Evolutionary conservation across 345 rosid genomes (phyloP), one percentile per base, ranked within the genome.

Genomic region (Citrus maxima): DNA sequence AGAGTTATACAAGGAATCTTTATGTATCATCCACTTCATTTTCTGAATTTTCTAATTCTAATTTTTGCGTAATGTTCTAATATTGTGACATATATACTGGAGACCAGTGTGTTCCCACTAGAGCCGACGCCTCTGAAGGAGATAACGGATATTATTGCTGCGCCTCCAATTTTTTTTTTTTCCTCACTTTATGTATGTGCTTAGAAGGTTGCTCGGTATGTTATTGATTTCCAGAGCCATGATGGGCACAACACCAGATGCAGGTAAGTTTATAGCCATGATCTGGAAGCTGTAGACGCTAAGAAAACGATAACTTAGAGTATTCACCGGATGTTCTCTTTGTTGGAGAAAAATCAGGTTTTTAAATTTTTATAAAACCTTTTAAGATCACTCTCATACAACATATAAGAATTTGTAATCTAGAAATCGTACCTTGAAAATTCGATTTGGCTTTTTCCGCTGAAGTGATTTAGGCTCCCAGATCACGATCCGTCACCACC

Each of bases 51-150:
- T 24, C 32, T 13, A 27, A 51, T 16, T 51, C 51, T 12, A 42
- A 12, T 10, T 42, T 42, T 42, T 42, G 51, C 4, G 16, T 12
- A 42, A 42, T 42, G 16, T 42, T 42, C 16, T 10, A 42, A 10
- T 12, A 51, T 21, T 83, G 56, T 75, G 9, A 37, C 91, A 89
- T 92, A 92, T 81, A 67, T 92, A 28, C 74, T 91, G 62, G 90
- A 91, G 83, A 92, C 91, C 4, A 90, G 86, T 55, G 95, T 94
- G 70, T 89, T 83, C 66, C 98, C 98, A 6, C 87, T 89, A 7
- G 98, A 92, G 76, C 85, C 88, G 14, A 85, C 85, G 78, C 79
- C 81, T 70, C 88, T 94, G 63, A 92, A 82, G 82, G 95, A 92
- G 84, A 88, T 92, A 7, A 85, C 93, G 62, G 78, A 80, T 63